Base-by-base conservation (phyloP, 139 green algal species). In the Trebouxia sp. region DNA sequence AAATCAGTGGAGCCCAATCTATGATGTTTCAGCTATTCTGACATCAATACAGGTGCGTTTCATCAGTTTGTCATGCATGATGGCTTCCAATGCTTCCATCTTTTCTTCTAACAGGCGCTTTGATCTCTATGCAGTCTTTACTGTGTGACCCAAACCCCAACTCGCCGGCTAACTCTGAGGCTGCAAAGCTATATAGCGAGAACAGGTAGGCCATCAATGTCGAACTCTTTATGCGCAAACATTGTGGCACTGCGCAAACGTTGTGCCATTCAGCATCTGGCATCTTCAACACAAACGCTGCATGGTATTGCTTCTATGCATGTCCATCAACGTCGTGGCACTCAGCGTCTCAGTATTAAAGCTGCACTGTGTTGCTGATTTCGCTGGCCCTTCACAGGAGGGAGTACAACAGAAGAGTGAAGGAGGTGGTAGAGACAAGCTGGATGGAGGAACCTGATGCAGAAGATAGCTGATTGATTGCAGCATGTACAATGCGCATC, bases 1-100 rank as follows among this genome's bases (percentile, higher is more conserved):
- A 76, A 99, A 99, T 74, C 92, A 98, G 87, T 99, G 97, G 97
- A 97, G 90, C 80, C 96, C 97, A n/a, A 98, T 99, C 84, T 99
- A 99, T 76, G 96, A 99, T 75, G 95, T 98, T 0, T 90, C 91
- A 15, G 96, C 95, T 12, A 95, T 99, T 47, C 86, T 99, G 5
- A 99, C 97, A 15, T 98, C 94, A 11, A 98, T 99, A 30, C 94
- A 95, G 88, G 92, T 94, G 56, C 2, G 65, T 6, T 35, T n/a
- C 5, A n/a, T n/a, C 4, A 38, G 5, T n/a, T 38, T 24, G 12
- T 58, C 50, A 58, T 17, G 32, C 26, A 24, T 45, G 26, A 37
- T 24, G 56, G 24, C n/a, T 20, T 35, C 56, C 20, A 2, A 24
- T 35, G n/a, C 22, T 30, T 62, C n/a, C 42, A 20, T 48, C 65